These are phyloP conservation scores for Nakazawaea laoshanensis DNA, from an alignment of 805 yeast genomes.

Conservation along the genomic window DNA sequence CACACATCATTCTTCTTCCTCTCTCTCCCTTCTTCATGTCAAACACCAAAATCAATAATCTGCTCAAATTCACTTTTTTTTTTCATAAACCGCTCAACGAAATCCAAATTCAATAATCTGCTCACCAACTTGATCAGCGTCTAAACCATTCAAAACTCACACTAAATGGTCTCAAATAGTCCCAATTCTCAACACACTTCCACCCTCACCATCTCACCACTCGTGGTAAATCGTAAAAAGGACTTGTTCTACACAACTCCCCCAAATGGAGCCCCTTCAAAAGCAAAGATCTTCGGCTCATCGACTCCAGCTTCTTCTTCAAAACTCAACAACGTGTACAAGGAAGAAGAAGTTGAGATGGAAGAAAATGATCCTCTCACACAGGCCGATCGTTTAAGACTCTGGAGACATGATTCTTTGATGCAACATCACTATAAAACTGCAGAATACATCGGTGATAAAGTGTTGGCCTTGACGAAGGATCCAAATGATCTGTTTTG, in stretches of 20 bases:
- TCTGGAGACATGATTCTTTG: slow-evolving; percentile 91
- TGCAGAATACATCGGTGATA: slow-evolving; percentile 89
- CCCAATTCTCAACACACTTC: slow-evolving; percentile 55
- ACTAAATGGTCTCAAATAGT: slow-evolving; percentile 8
- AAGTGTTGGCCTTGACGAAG: slow-evolving; percentile 70
- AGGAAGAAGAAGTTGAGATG: slow-evolving; percentile 12
- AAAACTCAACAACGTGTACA: slow-evolving; percentile 10
- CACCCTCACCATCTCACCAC: slow-evolving; percentile 66
- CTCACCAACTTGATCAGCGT: too few relatives aligned
- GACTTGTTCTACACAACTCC: slow-evolving; percentile 26
- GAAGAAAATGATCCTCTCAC: slow-evolving; percentile 35
- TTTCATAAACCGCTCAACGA: too few relatives aligned
- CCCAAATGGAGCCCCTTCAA: slow-evolving; percentile 16
- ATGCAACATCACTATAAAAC: slow-evolving; percentile 88
- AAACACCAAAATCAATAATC: too few relatives aligned
- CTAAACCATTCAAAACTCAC: too few relatives aligned
- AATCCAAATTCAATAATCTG: too few relatives aligned
- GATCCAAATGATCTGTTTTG: slow-evolving; percentile 95
- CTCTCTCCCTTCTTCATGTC: too few relatives aligned
- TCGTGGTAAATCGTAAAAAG: slow-evolving; percentile 29
- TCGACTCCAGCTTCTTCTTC: slow-evolving; percentile 16
- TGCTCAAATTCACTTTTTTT: too few relatives aligned
- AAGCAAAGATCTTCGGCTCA: slow-evolving; percentile 5
- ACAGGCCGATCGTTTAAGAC: slow-evolving; percentile 75
- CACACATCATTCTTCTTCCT: too few relatives aligned